Conservation (phyloP, 1,284 basidiomycete genomes). For the Fomes fomentarius region DNA sequence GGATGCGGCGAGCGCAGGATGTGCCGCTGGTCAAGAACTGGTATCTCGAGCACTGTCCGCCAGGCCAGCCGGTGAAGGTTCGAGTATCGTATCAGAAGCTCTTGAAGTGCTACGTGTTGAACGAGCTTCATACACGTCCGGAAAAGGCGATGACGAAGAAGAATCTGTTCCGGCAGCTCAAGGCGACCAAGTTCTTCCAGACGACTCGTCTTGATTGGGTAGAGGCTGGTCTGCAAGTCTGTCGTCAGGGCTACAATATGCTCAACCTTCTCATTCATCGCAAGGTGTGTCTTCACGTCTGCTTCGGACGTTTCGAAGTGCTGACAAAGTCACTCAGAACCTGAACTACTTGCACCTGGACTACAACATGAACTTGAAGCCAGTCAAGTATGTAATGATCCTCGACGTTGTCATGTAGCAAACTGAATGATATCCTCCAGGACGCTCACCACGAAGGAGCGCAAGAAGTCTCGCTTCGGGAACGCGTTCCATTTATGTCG, state of each 20-base stretch:
- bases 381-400: conserved; percentile 74
- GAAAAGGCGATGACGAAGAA: conserved; percentile 99
- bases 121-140: conserved; percentile 86
- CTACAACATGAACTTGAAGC: conserved; percentile 96
- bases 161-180: conserved; percentile 94
- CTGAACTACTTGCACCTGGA: conserved; percentile 94
- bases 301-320: neutral
- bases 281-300: conserved; percentile 59
- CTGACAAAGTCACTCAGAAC: conserved; percentile 56
- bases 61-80: conserved; percentile 96
- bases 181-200: conserved; percentile 99
- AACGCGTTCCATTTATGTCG: conserved; percentile 99
- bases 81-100: conserved; percentile 99
- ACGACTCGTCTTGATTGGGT: conserved; percentile 98
- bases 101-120: conserved; percentile 94
- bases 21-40: conserved; percentile 96
- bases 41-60: conserved; percentile 98
- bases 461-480: conserved; percentile 99
- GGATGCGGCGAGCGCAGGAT: conserved; percentile 94
- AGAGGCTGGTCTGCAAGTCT: conserved; percentile 98
- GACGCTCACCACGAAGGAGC: conserved; percentile 98
- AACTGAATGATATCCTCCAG: conserved; percentile 40
- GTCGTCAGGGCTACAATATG: conserved; percentile 99
- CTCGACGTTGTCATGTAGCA: neutral
- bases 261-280: conserved; percentile 98